These are phyloP conservation scores for Aureobasidium musti DNA, from an alignment of 2,329 filamentous ascomycete species.

Conservation along the genomic window DNA sequence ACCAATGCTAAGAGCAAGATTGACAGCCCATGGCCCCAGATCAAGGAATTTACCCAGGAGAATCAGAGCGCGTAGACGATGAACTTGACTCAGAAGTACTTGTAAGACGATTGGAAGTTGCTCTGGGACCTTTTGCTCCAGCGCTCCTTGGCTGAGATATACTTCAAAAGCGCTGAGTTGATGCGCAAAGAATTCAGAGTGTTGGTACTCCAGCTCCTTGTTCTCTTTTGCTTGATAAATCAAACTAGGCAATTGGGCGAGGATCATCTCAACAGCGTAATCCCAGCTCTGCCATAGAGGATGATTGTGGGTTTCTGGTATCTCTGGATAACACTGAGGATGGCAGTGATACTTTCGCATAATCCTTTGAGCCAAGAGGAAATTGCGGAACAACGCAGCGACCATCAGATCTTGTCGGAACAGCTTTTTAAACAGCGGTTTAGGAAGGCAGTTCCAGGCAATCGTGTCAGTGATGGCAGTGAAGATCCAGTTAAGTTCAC, in stretches of 20 bases:
- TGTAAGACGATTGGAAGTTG: slow-evolving; percentile 95
- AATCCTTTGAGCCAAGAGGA: slow-evolving; percentile 87
- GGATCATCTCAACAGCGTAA: slow-evolving; percentile 89
- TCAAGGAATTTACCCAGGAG: slow-evolving; percentile 91
- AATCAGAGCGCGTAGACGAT: slow-evolving; percentile 86
- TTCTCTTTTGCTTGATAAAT: slow-evolving; percentile 73
- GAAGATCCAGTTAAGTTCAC: slow-evolving; percentile 99
- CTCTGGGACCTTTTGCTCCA: slow-evolving; percentile 83
- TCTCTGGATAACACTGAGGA: slow-evolving; percentile 83
- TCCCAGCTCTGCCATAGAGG: slow-evolving; percentile 98
- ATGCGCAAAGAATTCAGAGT: slow-evolving; percentile 95
- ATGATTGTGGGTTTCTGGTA: slow-evolving; percentile 95
- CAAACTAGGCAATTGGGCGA: slow-evolving; percentile 83
- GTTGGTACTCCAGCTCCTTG: slow-evolving; percentile 85
- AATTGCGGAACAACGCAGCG: slow-evolving; percentile 95
- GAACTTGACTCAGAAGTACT: slow-evolving; percentile 92
- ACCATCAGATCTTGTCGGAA: slow-evolving; percentile 99
- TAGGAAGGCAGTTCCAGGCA: slow-evolving; percentile 92
- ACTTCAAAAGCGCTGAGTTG: slow-evolving; percentile 97
- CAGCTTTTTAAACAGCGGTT: slow-evolving; percentile 90
- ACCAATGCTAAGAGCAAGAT: slow-evolving; percentile 92
- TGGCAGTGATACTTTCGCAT: slow-evolving; percentile 97
- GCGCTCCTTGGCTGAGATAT: slow-evolving; percentile 81
- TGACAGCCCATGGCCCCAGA: slow-evolving; percentile 97
- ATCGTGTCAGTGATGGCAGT: slow-evolving; percentile 99